Evolutionary conservation across 352 stramenopile genomes (phyloP).

Genomic region (Globisporangium viniferum): DNA sequence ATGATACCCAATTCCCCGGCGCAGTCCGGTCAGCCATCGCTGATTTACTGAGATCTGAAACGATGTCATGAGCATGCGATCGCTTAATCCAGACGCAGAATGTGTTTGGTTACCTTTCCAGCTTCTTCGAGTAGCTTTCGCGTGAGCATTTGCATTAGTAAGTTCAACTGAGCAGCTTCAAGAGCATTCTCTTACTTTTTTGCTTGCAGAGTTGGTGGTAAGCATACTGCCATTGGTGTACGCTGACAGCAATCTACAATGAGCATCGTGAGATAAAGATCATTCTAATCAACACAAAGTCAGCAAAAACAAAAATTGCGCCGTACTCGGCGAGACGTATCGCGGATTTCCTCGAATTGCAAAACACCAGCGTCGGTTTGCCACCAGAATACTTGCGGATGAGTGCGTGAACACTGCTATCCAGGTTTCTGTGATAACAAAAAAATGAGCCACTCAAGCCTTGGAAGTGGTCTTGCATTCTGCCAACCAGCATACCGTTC

Average conservation of each 20-base stretch:
- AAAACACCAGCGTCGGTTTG: constrained; percentile 64
- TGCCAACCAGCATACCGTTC: constrained; percentile 21
- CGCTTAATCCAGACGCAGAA: neutral
- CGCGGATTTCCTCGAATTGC: constrained; percentile 27
- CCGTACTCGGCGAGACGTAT: constrained; percentile 27
- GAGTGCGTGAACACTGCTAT: constrained; percentile 37
- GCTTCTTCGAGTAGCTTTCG: constrained; percentile 10
- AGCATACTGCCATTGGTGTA: neutral
- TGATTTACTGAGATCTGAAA: constrained; percentile 13
- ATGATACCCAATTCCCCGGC: constrained; percentile 32
- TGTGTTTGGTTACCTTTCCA: neutral
- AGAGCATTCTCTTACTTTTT: constrained; percentile 9
- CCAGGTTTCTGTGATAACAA: constrained; percentile 32
- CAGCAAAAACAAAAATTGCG: neutral
- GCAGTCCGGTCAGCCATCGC: constrained; percentile 13
- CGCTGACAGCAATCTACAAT: constrained; percentile 4
- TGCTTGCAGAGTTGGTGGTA: neutral
- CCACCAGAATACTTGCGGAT: constrained; percentile 38
- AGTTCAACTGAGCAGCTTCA: neutral
- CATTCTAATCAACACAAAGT: neutral
- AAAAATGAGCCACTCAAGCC: neutral
- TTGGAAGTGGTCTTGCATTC: neutral
- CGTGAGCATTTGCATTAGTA: neutral
- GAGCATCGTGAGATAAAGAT: neutral
- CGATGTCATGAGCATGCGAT: neutral